Base-by-base conservation (phyloP, 176 grass and related monocot species). In the Lolium multiflorum region DNA sequence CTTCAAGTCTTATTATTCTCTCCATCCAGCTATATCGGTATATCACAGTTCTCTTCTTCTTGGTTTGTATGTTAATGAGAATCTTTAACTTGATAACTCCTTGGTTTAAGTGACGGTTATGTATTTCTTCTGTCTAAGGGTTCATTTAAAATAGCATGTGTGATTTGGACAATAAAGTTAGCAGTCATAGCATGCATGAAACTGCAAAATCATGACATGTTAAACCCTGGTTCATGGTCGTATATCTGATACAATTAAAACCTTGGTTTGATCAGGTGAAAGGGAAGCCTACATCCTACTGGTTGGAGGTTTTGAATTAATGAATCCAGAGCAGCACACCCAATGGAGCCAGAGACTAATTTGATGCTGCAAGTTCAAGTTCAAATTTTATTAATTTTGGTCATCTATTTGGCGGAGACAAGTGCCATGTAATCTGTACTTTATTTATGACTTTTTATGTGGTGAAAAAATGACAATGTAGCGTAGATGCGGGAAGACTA, bases 261-360 rank as follows among this genome's bases (percentile, higher is more conserved):
- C 12, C 4, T 48, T 73, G 43, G 20, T 73, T 73, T 48, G 70
- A 48, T 47, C 70, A 73, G 70, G 70, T 73, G n/a, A 22, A 25
- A 48, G 70, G 70, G 70, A 3, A 14, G 20, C 43, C 70, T 48
- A 6, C 43, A 0, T 48, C 43, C 70, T 48, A 20, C 43, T 73
- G 70, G 0, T 73, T 48, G 41, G 70, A 25, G 70, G 11, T 7
- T 44, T 48, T 24, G 70, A 49, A 2, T 15, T 11, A 11, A 15
- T 71, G 68, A 43, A n/a, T 11, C 18, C 67, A 43, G 1, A 71
- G 35, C 0, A 69, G 16, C 31, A 0, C 35, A 6, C 1, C 5
- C 5, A 66, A 35, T 35, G 26, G 62, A 66, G 13, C 1, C 11
- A 65, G 13, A 12, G 25, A 65, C 25, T 35, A 20, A 2, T 35